Evolutionary conservation across 805 yeast genomes (phyloP), one percentile per base, ranked within the genome.

Genomic region (Cyberlindnera nakhonratchasimensis): DNA sequence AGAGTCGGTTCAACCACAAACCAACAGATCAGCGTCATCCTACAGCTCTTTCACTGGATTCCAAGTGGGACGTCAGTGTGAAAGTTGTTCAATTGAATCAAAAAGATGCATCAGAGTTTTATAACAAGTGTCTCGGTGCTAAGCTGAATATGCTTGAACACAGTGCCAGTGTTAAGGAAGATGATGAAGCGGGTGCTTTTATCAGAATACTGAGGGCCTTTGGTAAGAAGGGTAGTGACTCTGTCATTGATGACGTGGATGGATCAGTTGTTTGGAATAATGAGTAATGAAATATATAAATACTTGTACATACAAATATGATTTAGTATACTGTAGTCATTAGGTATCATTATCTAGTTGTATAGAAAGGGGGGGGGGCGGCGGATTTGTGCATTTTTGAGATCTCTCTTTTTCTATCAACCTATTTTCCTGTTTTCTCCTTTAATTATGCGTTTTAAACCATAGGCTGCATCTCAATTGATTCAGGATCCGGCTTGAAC

Each of bases 1-100:
- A 60, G 9, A 72, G 71, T 50, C 51, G 45, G 20, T 63, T 69
- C 42, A 59, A 68, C 36, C 70, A 63, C n/a, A 40, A 54, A n/a
- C 49, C 37, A 13, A 49, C 46, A 11, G 36, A 43, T 5, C 46
- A 49, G 3, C 43, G 46, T 18, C 46, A 57, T 49, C 66, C 52
- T 14, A 41, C 40, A 23, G 59, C 54, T 20, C 50, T 38, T 39
- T 53, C 25, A 35, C 16, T 39, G n/a, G 51, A 55, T 16, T 50
- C 55, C 6, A 14, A 50, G 9, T 72, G 77, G 77, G 52, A 45
- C 6, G 60, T 65, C 1, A 43, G 45, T 3, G 58, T 62, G 14
- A 53, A 47, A 5, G 50, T 71, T 13, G 47, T 47, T 2, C 56
- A 58, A 33, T 45, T 69, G 16, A 30, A 46, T 9, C 25, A 44